Percentiles rank a stretch among this genome's conserved stretches.
Evolutionary conservation across 2,329 filamentous ascomycete species (phyloP).

Genomic region (Cladosporium velox): DNA sequence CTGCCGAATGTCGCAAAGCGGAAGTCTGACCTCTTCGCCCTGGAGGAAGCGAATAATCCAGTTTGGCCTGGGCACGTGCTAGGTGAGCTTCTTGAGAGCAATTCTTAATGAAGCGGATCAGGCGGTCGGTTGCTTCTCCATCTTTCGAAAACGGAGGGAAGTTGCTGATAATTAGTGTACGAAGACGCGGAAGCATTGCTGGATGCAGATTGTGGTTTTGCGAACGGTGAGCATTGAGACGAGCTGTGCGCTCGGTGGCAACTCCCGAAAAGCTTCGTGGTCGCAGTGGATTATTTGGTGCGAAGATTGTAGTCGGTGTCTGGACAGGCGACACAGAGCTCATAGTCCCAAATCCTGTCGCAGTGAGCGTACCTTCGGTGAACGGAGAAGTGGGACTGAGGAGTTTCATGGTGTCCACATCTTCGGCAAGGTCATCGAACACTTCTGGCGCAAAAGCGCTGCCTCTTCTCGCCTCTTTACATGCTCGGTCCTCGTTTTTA

Average conservation of each 20-base stretch:
- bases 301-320: slow-evolving; percentile 12
- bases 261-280: slow-evolving; percentile 36
- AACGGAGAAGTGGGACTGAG: slow-evolving; percentile 28
- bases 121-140: slow-evolving; percentile 45
- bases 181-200: slow-evolving; percentile 55
- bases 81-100: slow-evolving; percentile 59
- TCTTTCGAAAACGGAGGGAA: slow-evolving; percentile 45
- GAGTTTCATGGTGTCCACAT: slow-evolving; percentile 24
- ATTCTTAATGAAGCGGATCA: slow-evolving; percentile 58
- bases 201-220: slow-evolving; percentile 50
- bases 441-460: slow-evolving; percentile 51
- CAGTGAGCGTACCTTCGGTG: slow-evolving; percentile 23
- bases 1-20: slow-evolving; percentile 44
- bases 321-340: slow-evolving; percentile 15
- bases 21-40: slow-evolving; percentile 53
- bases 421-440: slow-evolving; percentile 32
- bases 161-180: slow-evolving; percentile 58
- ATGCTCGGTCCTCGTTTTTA: slow-evolving; percentile 31
- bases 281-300: slow-evolving; percentile 22
- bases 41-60: slow-evolving; percentile 62
- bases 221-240: slow-evolving; percentile 30
- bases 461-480: slow-evolving; percentile 39
- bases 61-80: slow-evolving; percentile 54
- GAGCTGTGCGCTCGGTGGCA: slow-evolving; percentile 32
- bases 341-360: slow-evolving; percentile 13